Conservation (phyloP, 495 filamentous ascomycete genomes). For the Hypoxylon intermedium region DNA sequence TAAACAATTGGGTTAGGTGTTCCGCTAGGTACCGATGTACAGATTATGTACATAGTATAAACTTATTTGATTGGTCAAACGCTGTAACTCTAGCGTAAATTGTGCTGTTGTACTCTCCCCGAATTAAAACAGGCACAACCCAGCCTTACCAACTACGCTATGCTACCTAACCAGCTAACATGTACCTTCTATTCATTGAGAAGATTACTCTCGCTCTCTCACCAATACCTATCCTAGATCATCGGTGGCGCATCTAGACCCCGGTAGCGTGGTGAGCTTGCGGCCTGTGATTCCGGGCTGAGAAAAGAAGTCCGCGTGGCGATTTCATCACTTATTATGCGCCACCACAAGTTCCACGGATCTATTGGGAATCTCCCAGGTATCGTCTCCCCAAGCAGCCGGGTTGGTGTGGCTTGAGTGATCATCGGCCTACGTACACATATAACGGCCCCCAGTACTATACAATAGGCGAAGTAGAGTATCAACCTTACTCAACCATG, state of each 20-base stretch:
- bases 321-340: constrained; percentile 14
- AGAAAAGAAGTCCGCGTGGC: constrained; percentile 1
- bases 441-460: not conserved
- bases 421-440: not conserved
- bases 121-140: too few relatives aligned
- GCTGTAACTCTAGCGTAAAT: too few relatives aligned
- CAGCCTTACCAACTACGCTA: too few relatives aligned
- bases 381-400: not conserved
- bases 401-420: not conserved
- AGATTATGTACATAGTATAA: too few relatives aligned
- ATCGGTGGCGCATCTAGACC: too few relatives aligned
- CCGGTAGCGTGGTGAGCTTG: not conserved
- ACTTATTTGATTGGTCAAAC: too few relatives aligned
- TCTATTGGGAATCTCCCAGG: constrained; percentile 2
- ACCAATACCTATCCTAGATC: too few relatives aligned
- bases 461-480: not conserved
- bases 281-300: not conserved
- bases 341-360: not conserved
- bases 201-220: too few relatives aligned
- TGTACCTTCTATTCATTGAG: too few relatives aligned
- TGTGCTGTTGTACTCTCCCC: too few relatives aligned
- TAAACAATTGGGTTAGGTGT: constrained; percentile 39
- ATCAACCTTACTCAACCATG: not conserved
- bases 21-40: too few relatives aligned
- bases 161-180: too few relatives aligned